Evolutionary conservation across 805 yeast species (phyloP), one percentile per base, ranked within the genome.

Genomic region (Nematodospora valgi): DNA sequence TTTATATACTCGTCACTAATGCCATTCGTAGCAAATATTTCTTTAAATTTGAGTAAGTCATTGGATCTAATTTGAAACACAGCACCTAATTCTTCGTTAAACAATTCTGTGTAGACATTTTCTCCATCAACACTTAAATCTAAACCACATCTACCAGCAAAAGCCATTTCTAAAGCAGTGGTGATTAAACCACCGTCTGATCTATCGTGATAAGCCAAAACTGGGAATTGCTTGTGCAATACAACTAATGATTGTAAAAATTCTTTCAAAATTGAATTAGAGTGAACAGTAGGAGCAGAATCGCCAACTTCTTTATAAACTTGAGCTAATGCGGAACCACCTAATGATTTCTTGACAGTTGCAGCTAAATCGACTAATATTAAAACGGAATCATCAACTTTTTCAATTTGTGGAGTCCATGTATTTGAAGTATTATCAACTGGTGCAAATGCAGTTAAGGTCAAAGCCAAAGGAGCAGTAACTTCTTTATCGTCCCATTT

Each of bases 131-230:
- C 41, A 23, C 63, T 57, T 36, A 89, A 64, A 34, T 79, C 73
- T 39, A 89, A 56, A 45, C 98, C 98, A 35, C 79, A 76, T 67
- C 97, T 80, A 21, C 91, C 89, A 29, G 98, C 96, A 65, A 93
- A 93, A 0, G 96, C 95, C 98, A 93, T 93, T 68, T 93, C 98
- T 28, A 83, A 65, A 30, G 86, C 68, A 7, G 98, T 81, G 28
- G 84, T 80, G 39, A 89, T 66, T 54, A 91, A 70, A 56, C 98
- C 98, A 74, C 98, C 98, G 60, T 93, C 98, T 15, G 96, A 86
- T 52, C 91, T 74, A 61, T 93, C 98, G 56, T 93, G 98, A 66
- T 93, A 93, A 4, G 97, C 85, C 54, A 81, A 71, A 10, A 93
- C 89, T 33, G 76, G 71, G 27, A 74, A 65, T 23, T 57, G 46